Base-by-base conservation (phyloP, 1,284 basidiomycete species). In the Moesziomyces parantarcticus region DNA sequence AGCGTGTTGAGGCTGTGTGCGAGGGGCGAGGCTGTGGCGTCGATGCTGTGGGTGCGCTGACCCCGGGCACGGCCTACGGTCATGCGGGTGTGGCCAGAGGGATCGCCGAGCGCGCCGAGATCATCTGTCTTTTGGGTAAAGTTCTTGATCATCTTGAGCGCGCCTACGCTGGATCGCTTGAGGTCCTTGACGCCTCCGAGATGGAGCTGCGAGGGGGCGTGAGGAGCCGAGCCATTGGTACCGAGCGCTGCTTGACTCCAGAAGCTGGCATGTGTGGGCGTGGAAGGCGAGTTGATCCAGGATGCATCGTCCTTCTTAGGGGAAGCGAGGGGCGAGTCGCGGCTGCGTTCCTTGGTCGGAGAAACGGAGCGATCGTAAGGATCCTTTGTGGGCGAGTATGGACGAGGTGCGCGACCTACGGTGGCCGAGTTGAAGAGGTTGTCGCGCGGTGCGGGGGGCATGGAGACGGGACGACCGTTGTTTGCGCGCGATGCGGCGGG, bases 81-180 rank as follows among this genome's bases (percentile, higher is more conserved):
- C 77, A 80, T 76, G 9, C 76, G 54, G 9, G 77, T 73, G 43
- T 76, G 71, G 6, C 58, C 66, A 23, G 61, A 44, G 26, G 55
- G 59, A 20, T 67, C 72, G 8, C 46, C 46, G 36, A 43, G n/a
- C 13, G 56, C 44, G 40, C 58, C 47, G 42, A 58, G 23, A 16
- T 59, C 61, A 41, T 69, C 69, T 40, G 73, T 65, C 53, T 74
- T 72, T n/a, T 76, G 56, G 10, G 78, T 79, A 36, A 76, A 80
- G 48, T 76, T 61, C 46, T 77, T 63, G 61, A 80, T 79, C 69
- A 79, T 78, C 67, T 80, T 67, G 53, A 80, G 75, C 16, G 78
- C 77, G 18, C 76, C 76, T 6, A 80, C 78, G 44, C 75, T 77
- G 52, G 75, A 77, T 1, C 78, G 67, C 47, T 79, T 79, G 26